A percentile compares a stretch with the other conserved stretches of the same genome.
Conservation (phyloP, 2,329 filamentous ascomycete genomes). For the Penicillium verrucosum region DNA sequence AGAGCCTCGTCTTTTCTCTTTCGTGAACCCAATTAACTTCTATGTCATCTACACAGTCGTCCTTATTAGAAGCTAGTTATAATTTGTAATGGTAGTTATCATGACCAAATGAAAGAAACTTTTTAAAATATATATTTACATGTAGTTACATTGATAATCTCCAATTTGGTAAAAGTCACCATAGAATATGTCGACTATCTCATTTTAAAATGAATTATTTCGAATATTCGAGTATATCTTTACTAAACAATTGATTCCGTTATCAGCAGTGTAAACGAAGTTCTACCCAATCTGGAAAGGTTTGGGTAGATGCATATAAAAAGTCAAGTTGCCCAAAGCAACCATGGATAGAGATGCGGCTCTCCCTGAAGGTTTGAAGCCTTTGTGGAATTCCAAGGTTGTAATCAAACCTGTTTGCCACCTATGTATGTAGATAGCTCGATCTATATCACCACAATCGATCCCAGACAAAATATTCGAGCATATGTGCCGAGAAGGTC, state of each 20-base stretch:
- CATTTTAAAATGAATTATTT: not conserved
- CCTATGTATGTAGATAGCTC: no score
- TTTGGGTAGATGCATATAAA: not conserved
- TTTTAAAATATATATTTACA: not conserved
- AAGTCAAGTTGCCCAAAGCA: not conserved
- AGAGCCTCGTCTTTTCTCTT: not conserved
- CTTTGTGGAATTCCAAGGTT: no score
- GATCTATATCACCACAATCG: not conserved
- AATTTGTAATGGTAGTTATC: not conserved
- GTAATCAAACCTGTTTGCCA: not conserved
- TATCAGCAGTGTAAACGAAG: not conserved
- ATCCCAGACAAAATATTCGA: not conserved
- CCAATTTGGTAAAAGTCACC: no score
- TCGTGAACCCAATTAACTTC: not conserved
- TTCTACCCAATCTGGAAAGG: not conserved
- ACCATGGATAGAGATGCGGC: not conserved
- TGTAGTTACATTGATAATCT: not conserved
- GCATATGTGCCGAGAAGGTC: no score
- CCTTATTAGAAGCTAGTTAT: no score
- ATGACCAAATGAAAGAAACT: not conserved
- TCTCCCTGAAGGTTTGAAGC: not conserved
- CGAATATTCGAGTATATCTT: not conserved
- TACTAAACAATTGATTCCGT: no score
- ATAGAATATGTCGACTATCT: not conserved
- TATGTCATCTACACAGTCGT: not conserved